Evolutionary conservation across 2,329 filamentous ascomycete genomes (phyloP), one percentile per base, ranked within the genome.

Genomic region (Aspergillus sp.): DNA sequence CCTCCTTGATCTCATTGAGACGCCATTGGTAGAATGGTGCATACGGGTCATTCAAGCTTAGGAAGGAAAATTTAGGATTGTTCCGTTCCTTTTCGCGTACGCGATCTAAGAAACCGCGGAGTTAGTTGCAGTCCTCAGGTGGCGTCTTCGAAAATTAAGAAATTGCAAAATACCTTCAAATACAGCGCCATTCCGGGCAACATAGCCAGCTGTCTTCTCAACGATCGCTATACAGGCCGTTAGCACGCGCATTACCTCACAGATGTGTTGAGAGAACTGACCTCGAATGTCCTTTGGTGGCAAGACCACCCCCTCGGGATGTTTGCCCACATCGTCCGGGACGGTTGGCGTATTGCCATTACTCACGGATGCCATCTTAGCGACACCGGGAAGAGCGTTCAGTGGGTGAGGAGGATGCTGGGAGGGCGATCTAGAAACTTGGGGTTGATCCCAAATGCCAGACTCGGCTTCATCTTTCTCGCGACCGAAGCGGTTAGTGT

Each of bases 191-290:
- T 85, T 85, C 66, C 86, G 83, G 58, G 88, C 87, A 58, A 97
- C 90, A 73, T 96, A 98, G 47, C 92, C 92, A 53, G 95, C 93
- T 12, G 93, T 96, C 79, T 96, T 98, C 75, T 97, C 93, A 70
- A 99, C 87, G 65, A 93, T 84, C 19, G 81, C 82, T 82, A 73
- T 59, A 59, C 47, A 56, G 21, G 51, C 21, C 21, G 57, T 77
- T 58, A 75, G 70, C 56, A 62, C 45, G 11, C 41, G 17, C 44
- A 24, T 27, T 14, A 27, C 41, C 23, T 35, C 37, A 24, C 37
- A 35, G 37, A 23, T 35, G n/a, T n/a, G 2, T 9, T 24, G 45
- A 45, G 24, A 15, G 23, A 45, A 66, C 63, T 50, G 9, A 81
- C 82, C 81, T 80, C 92, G 88, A 69, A 97, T 92, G 71, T 93